Percentiles rank a stretch among this genome's conserved stretches.
phyloP scores from a whole-genome alignment of 257 asterid genomes.

The Solanum okadae region DNA sequence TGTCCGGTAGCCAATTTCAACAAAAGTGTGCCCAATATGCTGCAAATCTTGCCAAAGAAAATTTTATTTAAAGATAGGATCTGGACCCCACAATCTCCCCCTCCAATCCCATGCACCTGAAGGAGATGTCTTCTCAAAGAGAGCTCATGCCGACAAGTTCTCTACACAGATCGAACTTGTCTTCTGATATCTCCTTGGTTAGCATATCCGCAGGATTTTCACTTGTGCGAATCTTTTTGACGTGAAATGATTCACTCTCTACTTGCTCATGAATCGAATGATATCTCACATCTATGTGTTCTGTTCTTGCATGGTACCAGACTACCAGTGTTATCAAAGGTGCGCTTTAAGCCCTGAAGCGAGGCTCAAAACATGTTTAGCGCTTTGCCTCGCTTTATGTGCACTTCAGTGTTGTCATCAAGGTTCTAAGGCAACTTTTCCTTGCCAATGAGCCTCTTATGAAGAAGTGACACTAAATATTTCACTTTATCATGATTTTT shows the following conservation, averaged over 20 bases:
- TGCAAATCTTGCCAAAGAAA: not conserved
- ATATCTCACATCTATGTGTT: not conserved
- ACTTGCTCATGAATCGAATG: not conserved
- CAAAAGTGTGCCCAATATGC: not conserved
- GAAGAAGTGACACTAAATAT: not conserved
- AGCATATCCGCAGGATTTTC: not conserved
- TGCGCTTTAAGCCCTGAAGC: not conserved
- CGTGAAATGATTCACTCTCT: not conserved
- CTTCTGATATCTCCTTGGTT: not conserved
- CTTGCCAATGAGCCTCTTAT: not conserved
- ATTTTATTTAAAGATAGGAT: too few species aligned
- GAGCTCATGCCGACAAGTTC: not conserved
- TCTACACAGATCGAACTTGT: not conserved
- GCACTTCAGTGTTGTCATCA: not conserved
- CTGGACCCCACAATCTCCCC: not conserved
- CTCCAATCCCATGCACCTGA: not conserved
- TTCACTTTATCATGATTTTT: not conserved
- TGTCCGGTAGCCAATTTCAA: not conserved
- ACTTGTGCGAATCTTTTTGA: not conserved
- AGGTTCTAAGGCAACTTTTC: not conserved
- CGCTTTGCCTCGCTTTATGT: not conserved
- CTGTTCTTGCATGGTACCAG: not conserved
- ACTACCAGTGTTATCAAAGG: not conserved
- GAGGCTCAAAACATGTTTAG: not conserved
- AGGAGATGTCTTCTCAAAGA: not conserved